A percentile compares a stretch with the other conserved stretches of the same genome.
These are phyloP conservation scores for Ochetophila trinervis DNA, from an alignment of 306 rosid genomes.

Conservation along the genomic window DNA sequence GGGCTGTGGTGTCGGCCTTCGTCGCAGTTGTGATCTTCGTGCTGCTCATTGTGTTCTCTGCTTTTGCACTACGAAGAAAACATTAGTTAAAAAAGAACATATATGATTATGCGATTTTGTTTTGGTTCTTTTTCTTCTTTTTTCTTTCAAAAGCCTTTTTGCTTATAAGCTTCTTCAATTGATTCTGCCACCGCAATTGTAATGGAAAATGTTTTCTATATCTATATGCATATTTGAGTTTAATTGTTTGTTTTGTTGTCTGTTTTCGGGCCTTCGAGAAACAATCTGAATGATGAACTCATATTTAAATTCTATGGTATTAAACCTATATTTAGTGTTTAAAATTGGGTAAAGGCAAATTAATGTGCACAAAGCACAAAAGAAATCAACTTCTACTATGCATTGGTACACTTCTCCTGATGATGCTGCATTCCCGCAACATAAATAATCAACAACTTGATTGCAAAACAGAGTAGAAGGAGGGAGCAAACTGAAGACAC, in stretches of 20 bases:
- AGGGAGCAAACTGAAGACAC: background rate
- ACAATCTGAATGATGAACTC: too few species aligned
- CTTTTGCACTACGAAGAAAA: conserved; percentile 42
- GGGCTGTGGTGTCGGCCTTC: conserved; percentile 50
- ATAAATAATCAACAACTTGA: background rate
- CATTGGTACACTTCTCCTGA: too few species aligned
- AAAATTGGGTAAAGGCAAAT: too few species aligned
- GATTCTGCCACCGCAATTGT: background rate
- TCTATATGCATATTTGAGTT: background rate
- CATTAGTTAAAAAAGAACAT: background rate
- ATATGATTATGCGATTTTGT: background rate
- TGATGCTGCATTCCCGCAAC: too few species aligned
- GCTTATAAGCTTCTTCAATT: background rate
- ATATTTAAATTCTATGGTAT: too few species aligned
- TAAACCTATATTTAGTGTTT: too few species aligned
- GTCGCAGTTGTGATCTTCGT: conserved; percentile 35
- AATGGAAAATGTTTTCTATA: background rate
- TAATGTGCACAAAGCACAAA: too few species aligned
- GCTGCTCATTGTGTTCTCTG: conserved; percentile 45
- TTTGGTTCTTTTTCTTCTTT: background rate
- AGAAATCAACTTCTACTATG: too few species aligned
- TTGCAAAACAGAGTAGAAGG: background rate
- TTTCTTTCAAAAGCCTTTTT: background rate
- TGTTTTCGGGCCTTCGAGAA: too few species aligned
- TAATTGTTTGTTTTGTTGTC: background rate